These are phyloP conservation scores for Agaricales sp. DNA, from an alignment of 1,284 basidiomycete species.

Conservation along the genomic window DNA sequence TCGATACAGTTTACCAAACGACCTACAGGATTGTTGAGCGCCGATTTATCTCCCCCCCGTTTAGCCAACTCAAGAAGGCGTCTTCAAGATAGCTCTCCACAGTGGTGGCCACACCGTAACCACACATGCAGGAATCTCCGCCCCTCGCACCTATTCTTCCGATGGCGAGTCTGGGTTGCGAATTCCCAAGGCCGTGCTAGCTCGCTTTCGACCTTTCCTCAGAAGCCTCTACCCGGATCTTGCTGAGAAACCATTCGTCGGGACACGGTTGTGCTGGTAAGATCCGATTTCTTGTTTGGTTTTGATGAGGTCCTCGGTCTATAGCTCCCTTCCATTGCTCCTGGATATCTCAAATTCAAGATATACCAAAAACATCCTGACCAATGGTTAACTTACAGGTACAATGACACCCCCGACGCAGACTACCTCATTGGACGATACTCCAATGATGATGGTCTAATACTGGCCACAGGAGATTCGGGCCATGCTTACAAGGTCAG, in stretches of 20 bases:
- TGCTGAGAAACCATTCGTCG: constrained; percentile 51
- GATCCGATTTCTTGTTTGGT: constrained; percentile 10
- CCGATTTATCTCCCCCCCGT: constrained; percentile 1
- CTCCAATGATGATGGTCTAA: constrained; percentile 42
- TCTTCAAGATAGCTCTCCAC: constrained; percentile 72
- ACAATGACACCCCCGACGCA: constrained; percentile 67
- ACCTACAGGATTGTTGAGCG: neutral
- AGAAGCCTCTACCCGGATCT: constrained; percentile 63
- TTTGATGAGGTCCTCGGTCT: neutral
- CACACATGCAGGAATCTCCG: constrained; percentile 34
- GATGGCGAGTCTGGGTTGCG: constrained; percentile 46
- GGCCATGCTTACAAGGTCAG: constrained; percentile 77
- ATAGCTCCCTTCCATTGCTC: neutral
- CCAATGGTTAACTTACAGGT: constrained; percentile 33
- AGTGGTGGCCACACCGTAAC: constrained; percentile 50
- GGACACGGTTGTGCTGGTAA: constrained; percentile 80
- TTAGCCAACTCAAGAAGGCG: constrained; percentile 59
- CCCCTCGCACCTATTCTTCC: constrained; percentile 51
- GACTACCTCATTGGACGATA: constrained; percentile 73
- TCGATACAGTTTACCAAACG: neutral
- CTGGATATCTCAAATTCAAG: neutral
- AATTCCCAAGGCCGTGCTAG: constrained; percentile 49
- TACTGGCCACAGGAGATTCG: constrained; percentile 70
- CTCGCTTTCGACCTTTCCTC: constrained; percentile 41
- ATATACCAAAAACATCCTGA: neutral